Conservation (phyloP, 805 yeast species). For the Candida methanosorbosa region DNA sequence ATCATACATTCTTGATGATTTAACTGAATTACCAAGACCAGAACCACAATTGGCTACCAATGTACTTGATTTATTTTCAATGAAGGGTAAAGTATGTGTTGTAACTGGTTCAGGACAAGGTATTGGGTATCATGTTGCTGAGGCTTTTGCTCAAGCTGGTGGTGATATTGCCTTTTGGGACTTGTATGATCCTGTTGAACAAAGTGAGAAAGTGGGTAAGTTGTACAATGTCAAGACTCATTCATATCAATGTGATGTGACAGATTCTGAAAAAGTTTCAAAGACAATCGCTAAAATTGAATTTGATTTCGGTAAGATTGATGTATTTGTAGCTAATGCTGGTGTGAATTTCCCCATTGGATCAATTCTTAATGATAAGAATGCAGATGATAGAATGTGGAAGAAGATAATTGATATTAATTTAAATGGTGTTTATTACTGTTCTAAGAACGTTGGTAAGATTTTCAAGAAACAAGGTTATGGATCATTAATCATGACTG, state of each 20-base stretch:
- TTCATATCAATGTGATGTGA: conserved; percentile 22
- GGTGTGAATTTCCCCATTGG: conserved; percentile 25
- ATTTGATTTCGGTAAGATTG: conserved; percentile 31
- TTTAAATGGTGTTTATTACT: conserved; percentile 39
- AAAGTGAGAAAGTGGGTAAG: conserved; percentile 30
- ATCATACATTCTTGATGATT: conserved; percentile 10
- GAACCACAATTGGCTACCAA: conserved; percentile 48
- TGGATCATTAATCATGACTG: conserved; percentile 45
- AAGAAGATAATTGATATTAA: conserved; percentile 40
- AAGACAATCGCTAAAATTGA: conserved; percentile 21
- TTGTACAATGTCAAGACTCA: conserved; percentile 20
- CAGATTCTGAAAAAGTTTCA: conserved; percentile 23
- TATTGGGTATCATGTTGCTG: conserved; percentile 32
- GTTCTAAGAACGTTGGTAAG: conserved; percentile 40
- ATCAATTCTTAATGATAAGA: conserved; percentile 12
- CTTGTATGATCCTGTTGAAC: conserved; percentile 25
- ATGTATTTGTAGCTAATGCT: conserved; percentile 34
- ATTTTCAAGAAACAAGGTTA: conserved; percentile 36
- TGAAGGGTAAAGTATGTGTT: conserved; percentile 34
- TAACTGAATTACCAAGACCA: conserved; percentile 35
- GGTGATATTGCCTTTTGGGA: conserved; percentile 36
- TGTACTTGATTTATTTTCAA: conserved; percentile 31
- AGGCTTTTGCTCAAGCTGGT: conserved; percentile 35
- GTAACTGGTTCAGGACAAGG: conserved; percentile 34
- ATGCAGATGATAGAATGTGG: conserved; percentile 32